Evolutionary conservation across 768 basidiomycete genomes (phyloP), one percentile per base, ranked within the genome.

Genomic region (Wakefieldia striispora): DNA sequence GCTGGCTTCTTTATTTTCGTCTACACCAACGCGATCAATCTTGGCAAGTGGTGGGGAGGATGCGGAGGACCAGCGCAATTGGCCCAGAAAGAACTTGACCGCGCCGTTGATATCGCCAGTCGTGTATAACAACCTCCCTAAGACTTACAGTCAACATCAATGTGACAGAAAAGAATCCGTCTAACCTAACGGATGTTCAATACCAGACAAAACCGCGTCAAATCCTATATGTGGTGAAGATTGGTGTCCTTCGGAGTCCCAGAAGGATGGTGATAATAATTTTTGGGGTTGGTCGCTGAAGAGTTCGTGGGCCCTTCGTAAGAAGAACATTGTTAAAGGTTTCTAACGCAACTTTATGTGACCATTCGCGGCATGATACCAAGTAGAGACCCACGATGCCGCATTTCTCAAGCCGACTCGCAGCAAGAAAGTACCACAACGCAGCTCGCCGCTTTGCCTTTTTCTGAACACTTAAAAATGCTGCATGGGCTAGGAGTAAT

Each of bases 61-160:
- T 38, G 54, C 45, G 36, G 60, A 58, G 3, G 78, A 72, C 45
- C 79, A 78, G 47, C 75, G 75, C 19, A 98, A 73, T 14, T 95
- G 72, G 1, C 80, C 76, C 17, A 95, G 65, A 64, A 97, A 97
- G 50, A 88, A 78, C 37, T 75, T 72, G 23, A 95, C 84, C 8
- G 95, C 93, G 7, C 78, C 81, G 40, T 76, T 75, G 23, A 87
- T 78, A 60, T 95, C 83, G 11, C 95, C 94, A n/a, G 88, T 86
- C 1, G 91, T 92, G 65, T 97, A 98, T 34, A 93, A 72, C 53
- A 98, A 70, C 35, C 95, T 78, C 29, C 91, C 95, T 91, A 45
- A 26, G 47, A 47, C 26, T 29, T 45, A 42, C 38, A n/a, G 20
- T 51, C 46, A 41, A 43, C 49, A 46, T 39, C 12, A 43, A 55